Percentiles rank a stretch among this genome's conserved stretches.
Evolutionary conservation across 192 early-diverging fungal genomes (phyloP).

Genomic region (Funneliformis geosporum): DNA sequence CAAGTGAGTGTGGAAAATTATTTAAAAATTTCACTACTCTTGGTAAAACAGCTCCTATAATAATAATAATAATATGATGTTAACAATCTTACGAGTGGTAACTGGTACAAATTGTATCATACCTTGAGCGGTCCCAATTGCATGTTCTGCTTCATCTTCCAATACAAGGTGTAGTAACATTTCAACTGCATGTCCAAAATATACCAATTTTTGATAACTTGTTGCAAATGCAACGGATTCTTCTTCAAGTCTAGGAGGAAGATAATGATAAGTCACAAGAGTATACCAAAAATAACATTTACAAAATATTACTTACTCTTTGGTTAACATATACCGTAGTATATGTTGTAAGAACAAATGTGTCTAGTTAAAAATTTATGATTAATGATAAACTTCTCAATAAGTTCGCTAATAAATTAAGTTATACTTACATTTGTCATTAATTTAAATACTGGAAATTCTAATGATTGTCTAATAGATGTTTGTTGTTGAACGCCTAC

Average conservation of each 20-base stretch:
- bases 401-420: not conserved
- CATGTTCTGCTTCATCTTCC: constrained; percentile 76
- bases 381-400: not conserved
- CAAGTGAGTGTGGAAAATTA: constrained; percentile 76
- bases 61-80: not conserved
- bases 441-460: constrained; percentile 61
- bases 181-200: constrained; percentile 93
- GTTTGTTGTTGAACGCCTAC: constrained; percentile 75
- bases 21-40: constrained; percentile 75
- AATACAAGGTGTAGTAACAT: constrained; percentile 85
- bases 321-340: constrained; percentile 58
- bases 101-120: constrained; percentile 1
- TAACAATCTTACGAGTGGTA: not conserved
- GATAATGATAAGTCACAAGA: not conserved
- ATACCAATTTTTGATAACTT: constrained; percentile 72
- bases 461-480: constrained; percentile 54
- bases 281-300: not conserved
- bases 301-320: constrained; percentile 37
- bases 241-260: constrained; percentile 47
- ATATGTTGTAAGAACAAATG: constrained; percentile 77
- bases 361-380: constrained; percentile 48
- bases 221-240: constrained; percentile 69
- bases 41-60: constrained; percentile 61
- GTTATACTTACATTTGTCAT: constrained; percentile 63
- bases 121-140: constrained; percentile 47